Conservation (phyloP, 352 stramenopile species). For the Phytophthora pinifolia region DNA sequence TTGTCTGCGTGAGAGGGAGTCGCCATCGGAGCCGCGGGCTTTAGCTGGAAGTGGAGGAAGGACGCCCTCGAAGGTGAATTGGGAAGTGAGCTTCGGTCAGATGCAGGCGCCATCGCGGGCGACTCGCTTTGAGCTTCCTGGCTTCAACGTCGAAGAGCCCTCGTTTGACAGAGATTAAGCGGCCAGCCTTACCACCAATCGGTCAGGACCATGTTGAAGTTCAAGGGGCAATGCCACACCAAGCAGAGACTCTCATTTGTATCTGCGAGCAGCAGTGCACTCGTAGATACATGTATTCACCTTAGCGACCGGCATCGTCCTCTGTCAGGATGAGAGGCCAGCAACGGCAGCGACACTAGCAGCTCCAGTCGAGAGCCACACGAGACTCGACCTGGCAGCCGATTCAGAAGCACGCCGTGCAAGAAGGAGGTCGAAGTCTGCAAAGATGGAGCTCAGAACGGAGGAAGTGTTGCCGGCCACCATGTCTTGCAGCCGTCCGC, state of each 20-base stretch:
- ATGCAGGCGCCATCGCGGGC: background rate
- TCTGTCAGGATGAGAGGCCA: no score
- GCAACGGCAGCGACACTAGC: no score
- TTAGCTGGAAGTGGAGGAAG: constrained; percentile 1
- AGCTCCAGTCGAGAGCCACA: no score
- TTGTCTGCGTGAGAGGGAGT: constrained; percentile 32
- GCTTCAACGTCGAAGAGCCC: background rate
- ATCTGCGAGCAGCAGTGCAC: no score
- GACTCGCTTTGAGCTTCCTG: background rate
- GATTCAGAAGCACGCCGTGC: no score
- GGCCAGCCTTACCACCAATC: constrained; percentile 26
- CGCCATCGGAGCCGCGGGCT: constrained; percentile 11
- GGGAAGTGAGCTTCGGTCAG: constrained; percentile 21
- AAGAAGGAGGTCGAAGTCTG: no score
- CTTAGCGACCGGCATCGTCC: no score
- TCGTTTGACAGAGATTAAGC: constrained; percentile 36
- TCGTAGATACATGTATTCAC: no score
- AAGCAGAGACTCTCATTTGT: background rate
- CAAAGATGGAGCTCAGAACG: no score
- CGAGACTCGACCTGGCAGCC: no score
- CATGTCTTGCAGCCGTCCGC: background rate
- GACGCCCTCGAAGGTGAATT: constrained; percentile 23
- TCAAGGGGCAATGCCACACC: constrained; percentile 20
- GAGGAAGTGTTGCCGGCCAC: no score
- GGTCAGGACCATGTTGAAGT: constrained; percentile 30